phyloP scores from a whole-genome alignment of 1,139 yeast genomes.

The Taphrina populina region DNA sequence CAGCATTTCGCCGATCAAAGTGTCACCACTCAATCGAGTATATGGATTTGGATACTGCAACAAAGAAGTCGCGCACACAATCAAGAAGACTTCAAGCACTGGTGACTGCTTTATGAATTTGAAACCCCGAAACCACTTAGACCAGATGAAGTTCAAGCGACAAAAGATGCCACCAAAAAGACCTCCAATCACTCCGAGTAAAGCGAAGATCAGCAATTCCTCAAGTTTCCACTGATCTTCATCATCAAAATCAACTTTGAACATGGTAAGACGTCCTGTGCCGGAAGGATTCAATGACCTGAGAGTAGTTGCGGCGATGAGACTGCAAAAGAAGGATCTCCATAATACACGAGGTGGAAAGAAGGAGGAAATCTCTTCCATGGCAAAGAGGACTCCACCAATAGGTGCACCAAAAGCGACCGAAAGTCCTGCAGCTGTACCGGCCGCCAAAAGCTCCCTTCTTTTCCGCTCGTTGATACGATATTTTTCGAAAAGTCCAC shows the following conservation, averaged over 20 bases:
- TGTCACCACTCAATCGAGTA: conserved; percentile 57
- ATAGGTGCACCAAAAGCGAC: conserved; percentile 69
- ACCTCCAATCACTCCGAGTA: conserved; percentile 60
- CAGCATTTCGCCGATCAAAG: conserved; percentile 55
- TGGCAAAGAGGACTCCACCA: conserved; percentile 65
- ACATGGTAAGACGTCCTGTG: conserved; percentile 61
- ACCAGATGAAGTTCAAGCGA: conserved; percentile 53
- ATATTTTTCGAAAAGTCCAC: conserved; percentile 55
- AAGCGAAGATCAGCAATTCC: conserved; percentile 53
- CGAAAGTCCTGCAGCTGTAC: conserved; percentile 69
- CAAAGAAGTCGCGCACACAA: conserved; percentile 54
- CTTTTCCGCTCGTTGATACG: conserved; percentile 55
- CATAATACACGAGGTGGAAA: conserved; percentile 60
- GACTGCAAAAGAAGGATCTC: conserved; percentile 62
- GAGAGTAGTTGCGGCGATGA: conserved; percentile 57
- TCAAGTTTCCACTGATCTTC: conserved; percentile 56
- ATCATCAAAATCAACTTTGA: conserved; percentile 53
- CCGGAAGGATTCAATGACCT: conserved; percentile 63
- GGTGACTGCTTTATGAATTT: conserved; percentile 50
- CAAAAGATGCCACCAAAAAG: conserved; percentile 58
- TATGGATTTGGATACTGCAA: conserved; percentile 56
- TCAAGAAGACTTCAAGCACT: conserved; percentile 52
- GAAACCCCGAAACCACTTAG: conserved; percentile 54
- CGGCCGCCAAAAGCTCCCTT: conserved; percentile 61
- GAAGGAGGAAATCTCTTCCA: conserved; percentile 65